Conservation (phyloP, 2,329 filamentous ascomycete species). For the Neocatenulostroma microsporum region DNA sequence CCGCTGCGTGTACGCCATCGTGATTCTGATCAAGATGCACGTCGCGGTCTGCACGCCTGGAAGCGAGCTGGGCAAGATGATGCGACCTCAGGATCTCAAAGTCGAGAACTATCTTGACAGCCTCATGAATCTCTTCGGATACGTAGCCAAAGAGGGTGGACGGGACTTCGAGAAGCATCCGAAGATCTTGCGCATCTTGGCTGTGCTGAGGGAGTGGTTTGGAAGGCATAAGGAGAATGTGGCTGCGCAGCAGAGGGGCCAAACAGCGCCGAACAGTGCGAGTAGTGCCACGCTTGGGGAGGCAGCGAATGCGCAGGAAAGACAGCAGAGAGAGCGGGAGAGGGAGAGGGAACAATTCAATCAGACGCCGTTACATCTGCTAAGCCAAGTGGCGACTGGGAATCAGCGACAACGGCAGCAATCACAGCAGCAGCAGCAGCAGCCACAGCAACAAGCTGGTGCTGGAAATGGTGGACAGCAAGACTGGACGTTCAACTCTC, state of each 20-base stretch:
- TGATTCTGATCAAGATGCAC: conserved; percentile 54
- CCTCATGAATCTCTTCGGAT: conserved; percentile 36
- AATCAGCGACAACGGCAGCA: conserved; percentile 8
- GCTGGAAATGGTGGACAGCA: background rate
- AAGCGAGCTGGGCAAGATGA: conserved; percentile 42
- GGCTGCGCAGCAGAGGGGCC: conserved; percentile 12
- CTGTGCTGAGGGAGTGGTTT: conserved; percentile 40
- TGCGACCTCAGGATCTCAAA: conserved; percentile 41
- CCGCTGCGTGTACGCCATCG: conserved; percentile 49
- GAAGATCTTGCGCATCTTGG: conserved; percentile 42
- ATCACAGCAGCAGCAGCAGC: conserved; percentile 9
- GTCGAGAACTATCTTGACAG: conserved; percentile 42
- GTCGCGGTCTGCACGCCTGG: conserved; percentile 45
- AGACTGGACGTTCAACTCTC: conserved; percentile 19
- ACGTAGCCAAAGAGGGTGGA: conserved; percentile 12
- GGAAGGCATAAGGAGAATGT: conserved; percentile 28
- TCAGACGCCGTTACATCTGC: conserved; percentile 10
- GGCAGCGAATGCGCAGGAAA: conserved; percentile 2
- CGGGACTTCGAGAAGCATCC: conserved; percentile 29
- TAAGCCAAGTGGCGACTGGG: conserved; percentile 9
- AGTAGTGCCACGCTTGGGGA: conserved; percentile 7
- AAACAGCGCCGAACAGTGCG: conserved; percentile 9
- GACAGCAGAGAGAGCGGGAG: background rate
- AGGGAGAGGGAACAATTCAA: background rate
- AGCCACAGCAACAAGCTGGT: conserved; percentile 8